Percentiles rank a stretch among this genome's conserved stretches.
Evolutionary conservation across 2,329 filamentous ascomycete genomes (phyloP).

Genomic region (Didymella segeticola): DNA sequence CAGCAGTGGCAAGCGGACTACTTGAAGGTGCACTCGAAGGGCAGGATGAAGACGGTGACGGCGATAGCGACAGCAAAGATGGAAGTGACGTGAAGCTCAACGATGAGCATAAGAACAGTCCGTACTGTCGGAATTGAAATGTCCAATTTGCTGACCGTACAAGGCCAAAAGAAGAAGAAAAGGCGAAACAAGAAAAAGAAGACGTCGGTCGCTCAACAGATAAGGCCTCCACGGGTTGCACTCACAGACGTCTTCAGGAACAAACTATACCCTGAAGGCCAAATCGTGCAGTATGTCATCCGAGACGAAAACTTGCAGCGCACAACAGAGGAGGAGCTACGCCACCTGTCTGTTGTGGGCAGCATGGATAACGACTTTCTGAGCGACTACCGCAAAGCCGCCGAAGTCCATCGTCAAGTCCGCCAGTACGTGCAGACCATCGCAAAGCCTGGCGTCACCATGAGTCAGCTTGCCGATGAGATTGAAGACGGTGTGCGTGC

Average conservation of each 20-base stretch:
- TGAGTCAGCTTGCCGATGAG: conserved; percentile 80
- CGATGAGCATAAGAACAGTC: conserved; percentile 28
- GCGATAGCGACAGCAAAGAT: conserved; percentile 53
- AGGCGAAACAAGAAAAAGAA: conserved; percentile 77
- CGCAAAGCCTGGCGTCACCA: conserved; percentile 77
- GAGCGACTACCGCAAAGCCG: conserved; percentile 79
- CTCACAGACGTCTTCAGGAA: conserved; percentile 74
- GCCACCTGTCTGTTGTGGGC: conserved; percentile 67
- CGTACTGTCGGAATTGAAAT: not conserved
- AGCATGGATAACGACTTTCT: conserved; percentile 79
- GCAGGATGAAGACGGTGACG: conserved; percentile 57
- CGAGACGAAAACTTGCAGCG: conserved; percentile 75
- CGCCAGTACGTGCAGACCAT: conserved; percentile 79
- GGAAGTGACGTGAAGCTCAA: conserved; percentile 41
- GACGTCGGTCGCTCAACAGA: conserved; percentile 64
- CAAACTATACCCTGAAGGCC: conserved; percentile 73
- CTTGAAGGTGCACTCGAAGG: conserved; percentile 49
- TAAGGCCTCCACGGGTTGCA: conserved; percentile 73
- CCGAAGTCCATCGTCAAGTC: conserved; percentile 87
- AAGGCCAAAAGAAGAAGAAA: conserved; percentile 73
- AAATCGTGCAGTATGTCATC: conserved; percentile 72
- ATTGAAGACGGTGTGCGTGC: conserved; percentile 82
- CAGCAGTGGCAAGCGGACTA: conserved; percentile 45
- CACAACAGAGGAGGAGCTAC: conserved; percentile 81
- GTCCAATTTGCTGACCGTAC: not conserved